A percentile compares a stretch with the other conserved stretches of the same genome.
phyloP scores from a whole-genome alignment of 306 rosid genomes.

The Geum urbanum region DNA sequence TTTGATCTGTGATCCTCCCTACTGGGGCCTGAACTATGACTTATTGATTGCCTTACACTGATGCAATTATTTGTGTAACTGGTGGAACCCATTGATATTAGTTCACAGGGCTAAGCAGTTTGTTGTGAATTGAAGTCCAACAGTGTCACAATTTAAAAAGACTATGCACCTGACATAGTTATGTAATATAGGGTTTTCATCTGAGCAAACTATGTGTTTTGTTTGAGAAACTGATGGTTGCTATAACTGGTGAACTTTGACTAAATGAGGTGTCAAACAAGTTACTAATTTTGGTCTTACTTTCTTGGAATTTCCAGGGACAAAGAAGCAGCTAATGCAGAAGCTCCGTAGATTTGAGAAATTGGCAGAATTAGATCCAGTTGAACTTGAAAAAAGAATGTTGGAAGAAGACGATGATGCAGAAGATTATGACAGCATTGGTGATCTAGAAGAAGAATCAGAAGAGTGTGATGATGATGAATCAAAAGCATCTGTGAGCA shows the following conservation, averaged over 20 bases:
- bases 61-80: neutral
- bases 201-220: neutral
- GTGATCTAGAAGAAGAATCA: constrained; percentile 25
- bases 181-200: neutral
- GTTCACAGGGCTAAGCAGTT: neutral
- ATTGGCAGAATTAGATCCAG: constrained; percentile 72
- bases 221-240: neutral
- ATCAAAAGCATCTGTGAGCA: constrained; percentile 12
- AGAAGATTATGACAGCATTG: constrained; percentile 16
- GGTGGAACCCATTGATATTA: constrained; percentile 17
- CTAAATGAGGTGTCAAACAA: neutral
- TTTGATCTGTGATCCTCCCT: constrained; percentile 13
- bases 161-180: neutral
- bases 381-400: constrained; percentile 73
- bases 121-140: constrained; percentile 14
- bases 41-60: constrained; percentile 6
- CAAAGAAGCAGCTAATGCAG: constrained; percentile 64
- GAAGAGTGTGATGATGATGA: constrained; percentile 30
- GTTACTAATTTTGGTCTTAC: constrained; percentile 1
- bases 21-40: constrained; percentile 2
- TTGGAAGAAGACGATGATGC: constrained; percentile 32
- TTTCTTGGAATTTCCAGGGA: constrained; percentile 47
- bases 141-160: neutral
- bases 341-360: constrained; percentile 84
- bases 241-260: neutral